phyloP scores from a whole-genome alignment of 2,329 filamentous ascomycete genomes.

The Epicoccum nigrum region DNA sequence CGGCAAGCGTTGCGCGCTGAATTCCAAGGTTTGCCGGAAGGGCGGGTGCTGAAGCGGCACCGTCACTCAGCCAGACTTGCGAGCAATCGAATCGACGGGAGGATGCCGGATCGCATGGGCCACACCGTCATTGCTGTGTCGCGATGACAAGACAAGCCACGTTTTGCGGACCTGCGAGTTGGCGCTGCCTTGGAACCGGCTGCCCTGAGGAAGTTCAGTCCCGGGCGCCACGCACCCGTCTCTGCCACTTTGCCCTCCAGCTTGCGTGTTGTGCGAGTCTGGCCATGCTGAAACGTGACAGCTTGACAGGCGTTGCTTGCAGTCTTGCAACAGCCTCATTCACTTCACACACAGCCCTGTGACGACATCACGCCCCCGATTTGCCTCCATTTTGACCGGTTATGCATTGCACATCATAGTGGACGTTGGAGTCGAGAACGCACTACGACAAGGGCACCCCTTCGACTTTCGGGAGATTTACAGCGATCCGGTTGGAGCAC shows the following conservation, averaged over 20 bases:
- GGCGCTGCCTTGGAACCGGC: constrained; percentile 18
- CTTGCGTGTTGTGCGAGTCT: constrained; percentile 10
- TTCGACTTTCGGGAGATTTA: constrained; percentile 15
- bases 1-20: constrained; percentile 26
- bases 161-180: constrained; percentile 20
- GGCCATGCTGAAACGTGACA: constrained; percentile 10
- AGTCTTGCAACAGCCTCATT: constrained; percentile 16
- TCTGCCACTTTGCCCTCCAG: constrained; percentile 17
- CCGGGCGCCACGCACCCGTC: constrained; percentile 7
- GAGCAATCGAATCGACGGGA: constrained; percentile 36
- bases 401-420: constrained; percentile 18
- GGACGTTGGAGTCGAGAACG: constrained; percentile 17
- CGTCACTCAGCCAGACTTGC: constrained; percentile 31
- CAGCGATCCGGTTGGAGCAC: constrained; percentile 15
- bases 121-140: constrained; percentile 39
- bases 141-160: constrained; percentile 31
- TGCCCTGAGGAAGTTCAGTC: constrained; percentile 14
- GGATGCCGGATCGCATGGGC: constrained; percentile 29
- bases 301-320: constrained; percentile 6
- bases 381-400: constrained; percentile 12
- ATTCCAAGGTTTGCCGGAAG: constrained; percentile 38
- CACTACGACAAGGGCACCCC: constrained; percentile 15
- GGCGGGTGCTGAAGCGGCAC: constrained; percentile 44
- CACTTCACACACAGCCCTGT: constrained; percentile 12
- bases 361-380: constrained; percentile 15